Conservation (phyloP, 164 flowering plant genomes). For the grape (Vitis vinifera) region DNA sequence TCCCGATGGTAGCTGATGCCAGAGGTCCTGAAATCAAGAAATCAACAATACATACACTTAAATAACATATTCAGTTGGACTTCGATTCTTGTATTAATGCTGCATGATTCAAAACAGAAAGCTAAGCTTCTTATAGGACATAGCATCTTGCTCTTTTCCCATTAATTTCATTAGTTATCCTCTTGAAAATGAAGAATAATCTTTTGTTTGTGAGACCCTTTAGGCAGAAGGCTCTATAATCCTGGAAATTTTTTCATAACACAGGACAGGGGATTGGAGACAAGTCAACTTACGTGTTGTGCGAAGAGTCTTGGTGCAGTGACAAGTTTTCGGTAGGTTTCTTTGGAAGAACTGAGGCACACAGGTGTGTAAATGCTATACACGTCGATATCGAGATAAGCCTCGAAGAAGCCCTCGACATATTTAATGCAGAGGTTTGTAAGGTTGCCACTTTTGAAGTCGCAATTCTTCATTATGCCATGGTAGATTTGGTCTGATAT, state of each 20-base stretch:
- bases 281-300: slow-evolving; percentile 25
- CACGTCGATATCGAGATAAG: slow-evolving; percentile 53
- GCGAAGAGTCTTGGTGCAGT: slow-evolving; percentile 33
- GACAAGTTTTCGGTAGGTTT: slow-evolving; percentile 14
- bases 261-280: too few species aligned
- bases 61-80: not conserved
- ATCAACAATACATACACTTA: slow-evolving; percentile 4
- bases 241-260: too few species aligned
- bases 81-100: too few species aligned
- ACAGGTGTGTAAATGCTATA: slow-evolving; percentile 60
- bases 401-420: slow-evolving; percentile 25
- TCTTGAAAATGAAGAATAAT: too few species aligned
- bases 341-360: slow-evolving; percentile 24
- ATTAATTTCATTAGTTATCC: not conserved
- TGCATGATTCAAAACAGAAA: too few species aligned
- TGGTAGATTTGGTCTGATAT: slow-evolving; percentile 55
- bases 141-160: too few species aligned
- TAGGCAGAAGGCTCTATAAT: not conserved
- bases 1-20: slow-evolving; percentile 48
- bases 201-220: too few species aligned
- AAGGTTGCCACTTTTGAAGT: slow-evolving; percentile 18
- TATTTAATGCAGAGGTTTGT: slow-evolving; percentile 19
- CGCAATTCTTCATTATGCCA: slow-evolving; percentile 38
- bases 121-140: too few species aligned
- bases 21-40: slow-evolving; percentile 17